A percentile compares a stretch with the other conserved stretches of the same genome.
phyloP scores from a whole-genome alignment of 148 eudicot species.

The Fagopyrum tataricum region DNA sequence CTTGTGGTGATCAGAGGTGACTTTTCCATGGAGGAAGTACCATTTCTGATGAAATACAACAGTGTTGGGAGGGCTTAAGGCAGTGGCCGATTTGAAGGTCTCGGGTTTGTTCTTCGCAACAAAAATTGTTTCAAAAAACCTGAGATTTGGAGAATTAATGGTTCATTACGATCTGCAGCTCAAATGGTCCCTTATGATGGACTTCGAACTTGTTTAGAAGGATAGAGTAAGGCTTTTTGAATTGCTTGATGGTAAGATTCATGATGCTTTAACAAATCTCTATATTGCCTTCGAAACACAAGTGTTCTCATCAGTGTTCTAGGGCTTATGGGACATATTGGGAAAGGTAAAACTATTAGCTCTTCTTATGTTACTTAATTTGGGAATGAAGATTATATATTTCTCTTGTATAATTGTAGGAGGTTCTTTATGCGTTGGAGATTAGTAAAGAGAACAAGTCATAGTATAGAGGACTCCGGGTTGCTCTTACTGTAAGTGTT shows the following conservation, averaged over 20 bases:
- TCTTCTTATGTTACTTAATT: background rate
- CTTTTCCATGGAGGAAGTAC: too few relatives aligned
- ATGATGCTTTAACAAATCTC: conserved; percentile 57
- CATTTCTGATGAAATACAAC: too few relatives aligned
- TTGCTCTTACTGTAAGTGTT: conserved; percentile 63
- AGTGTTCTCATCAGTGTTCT: conserved; percentile 45
- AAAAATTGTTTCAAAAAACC: too few relatives aligned
- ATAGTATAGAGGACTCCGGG: conserved; percentile 55
- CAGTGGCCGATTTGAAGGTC: too few relatives aligned
- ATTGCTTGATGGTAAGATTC: conserved; percentile 83
- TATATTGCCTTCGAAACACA: conserved; percentile 44
- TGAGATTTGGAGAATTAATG: conserved; percentile 67
- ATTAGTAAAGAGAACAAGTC: conserved; percentile 58
- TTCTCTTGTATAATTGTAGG: conserved; percentile 28
- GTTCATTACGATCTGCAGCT: too few relatives aligned
- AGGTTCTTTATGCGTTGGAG: conserved; percentile 50
- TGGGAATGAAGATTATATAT: too few relatives aligned
- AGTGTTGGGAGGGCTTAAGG: too few relatives aligned
- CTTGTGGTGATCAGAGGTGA: too few relatives aligned
- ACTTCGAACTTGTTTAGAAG: conserved; percentile 71
- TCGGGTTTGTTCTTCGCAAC: too few relatives aligned
- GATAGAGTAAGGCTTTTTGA: conserved; percentile 69
- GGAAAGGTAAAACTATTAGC: conserved; percentile 15
- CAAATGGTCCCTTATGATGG: too few relatives aligned
- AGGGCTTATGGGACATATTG: conserved; percentile 79